Evolutionary conservation across 352 stramenopile species (phyloP), one percentile per base, ranked within the genome.

Genomic region (Peronospora farinosa): DNA sequence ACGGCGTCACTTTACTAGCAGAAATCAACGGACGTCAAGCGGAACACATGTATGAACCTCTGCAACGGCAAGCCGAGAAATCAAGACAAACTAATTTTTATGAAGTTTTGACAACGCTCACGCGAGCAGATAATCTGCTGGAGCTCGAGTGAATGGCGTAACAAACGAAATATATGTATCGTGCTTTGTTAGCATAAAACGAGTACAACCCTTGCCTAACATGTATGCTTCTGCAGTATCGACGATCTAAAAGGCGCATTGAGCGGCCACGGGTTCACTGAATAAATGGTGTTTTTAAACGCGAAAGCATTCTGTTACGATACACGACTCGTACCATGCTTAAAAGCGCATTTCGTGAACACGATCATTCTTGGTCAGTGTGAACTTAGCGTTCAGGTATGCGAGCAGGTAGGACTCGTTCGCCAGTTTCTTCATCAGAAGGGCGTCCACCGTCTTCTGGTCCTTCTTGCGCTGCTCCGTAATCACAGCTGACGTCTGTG

Each of bases 261-360:
- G 51, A 65, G 10, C 56, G 36, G 13, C 7, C 10, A 27, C 49
- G 43, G n/a, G n/a, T n/a, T n/a, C n/a, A n/a, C n/a, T n/a, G n/a
- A n/a, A n/a, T n/a, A n/a, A n/a, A 21, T 21, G 19, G 1, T 21
- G 19, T 21, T 21, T 21, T 21, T 21, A 3, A 3, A 21, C 19
- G 19, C 19, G 19, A 21, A 21, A 21, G 19, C 19, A 21, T 21
- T 21, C 19, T 3, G 19, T 21, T 21, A 21, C 19, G 19, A 3
- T 21, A n/a, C 7, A 27, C 36, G 6, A 41, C 2, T 25, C 19
- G 15, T 15, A 41, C 39, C 48, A 16, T 63, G 47, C 45, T 96
- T 97, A 99, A 65, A 99, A 99, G 57, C 91, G 83, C 86, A 99
- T 97, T 52, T 97, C 84, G 84, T 99, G 97, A 33, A 95, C 95